A percentile compares a stretch with the other conserved stretches of the same genome.
These are phyloP conservation scores for Furcasterigmium furcatum DNA, from an alignment of 2,329 filamentous ascomycete species.

Conservation along the genomic window DNA sequence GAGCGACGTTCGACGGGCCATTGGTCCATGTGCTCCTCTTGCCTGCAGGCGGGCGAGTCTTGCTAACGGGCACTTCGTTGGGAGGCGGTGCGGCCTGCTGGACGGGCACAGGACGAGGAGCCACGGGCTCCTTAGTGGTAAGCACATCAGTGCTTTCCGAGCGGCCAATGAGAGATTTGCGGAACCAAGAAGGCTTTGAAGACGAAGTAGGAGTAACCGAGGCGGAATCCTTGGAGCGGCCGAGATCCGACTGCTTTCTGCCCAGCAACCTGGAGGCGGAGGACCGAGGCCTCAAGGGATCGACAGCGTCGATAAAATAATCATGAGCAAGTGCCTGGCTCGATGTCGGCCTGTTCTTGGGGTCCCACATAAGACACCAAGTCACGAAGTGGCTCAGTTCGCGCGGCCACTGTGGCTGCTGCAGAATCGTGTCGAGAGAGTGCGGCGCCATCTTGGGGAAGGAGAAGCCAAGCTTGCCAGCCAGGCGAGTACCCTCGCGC, in stretches of 20 bases:
- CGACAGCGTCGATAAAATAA: slow-evolving; percentile 88
- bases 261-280: slow-evolving; percentile 80
- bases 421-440: slow-evolving; percentile 90
- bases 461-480: slow-evolving; percentile 95
- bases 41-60: slow-evolving; percentile 50
- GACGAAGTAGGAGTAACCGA: slow-evolving; percentile 55
- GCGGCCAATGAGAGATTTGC: slow-evolving; percentile 85
- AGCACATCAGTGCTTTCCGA: slow-evolving; percentile 58
- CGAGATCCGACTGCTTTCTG: slow-evolving; percentile 85
- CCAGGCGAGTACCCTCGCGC: slow-evolving; percentile 89
- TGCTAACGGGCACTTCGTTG: slow-evolving; percentile 38
- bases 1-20: slow-evolving; percentile 73
- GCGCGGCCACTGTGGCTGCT: slow-evolving; percentile 85
- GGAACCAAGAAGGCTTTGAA: slow-evolving; percentile 93
- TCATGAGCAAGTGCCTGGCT: slow-evolving; percentile 93
- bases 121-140: slow-evolving; percentile 41
- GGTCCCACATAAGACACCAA: slow-evolving; percentile 99
- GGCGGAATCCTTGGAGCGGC: slow-evolving; percentile 59
- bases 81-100: slow-evolving; percentile 33
- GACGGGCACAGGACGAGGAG: slow-evolving; percentile 42
- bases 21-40: slow-evolving; percentile 96
- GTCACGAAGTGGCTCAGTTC: slow-evolving; percentile 91
- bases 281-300: slow-evolving; percentile 89
- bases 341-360: slow-evolving; percentile 85
- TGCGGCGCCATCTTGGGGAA: slow-evolving; percentile 99